Conservation (phyloP, 768 basidiomycete species). For the Naganishia antarctica region DNA sequence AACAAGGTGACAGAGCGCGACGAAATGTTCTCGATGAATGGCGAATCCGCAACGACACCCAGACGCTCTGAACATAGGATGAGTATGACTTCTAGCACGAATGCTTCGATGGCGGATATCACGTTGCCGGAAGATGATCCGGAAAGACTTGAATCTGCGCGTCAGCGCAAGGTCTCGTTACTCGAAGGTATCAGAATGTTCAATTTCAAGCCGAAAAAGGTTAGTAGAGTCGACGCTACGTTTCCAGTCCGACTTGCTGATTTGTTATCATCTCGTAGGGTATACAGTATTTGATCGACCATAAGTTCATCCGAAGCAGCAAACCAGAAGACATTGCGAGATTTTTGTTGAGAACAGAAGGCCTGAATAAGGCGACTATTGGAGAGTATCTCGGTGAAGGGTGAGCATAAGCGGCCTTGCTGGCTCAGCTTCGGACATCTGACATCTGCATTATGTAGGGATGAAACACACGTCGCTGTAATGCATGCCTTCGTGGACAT, state of each 20-base stretch:
- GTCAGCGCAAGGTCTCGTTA: constrained; percentile 90
- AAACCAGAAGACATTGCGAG: constrained; percentile 71
- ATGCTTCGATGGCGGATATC: constrained; percentile 70
- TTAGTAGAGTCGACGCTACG: too few species aligned
- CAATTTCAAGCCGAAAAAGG: constrained; percentile 96
- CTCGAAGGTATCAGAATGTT: constrained; percentile 95
- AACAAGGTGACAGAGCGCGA: constrained; percentile 16
- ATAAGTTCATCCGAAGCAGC: constrained; percentile 73
- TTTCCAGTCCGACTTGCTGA: too few species aligned
- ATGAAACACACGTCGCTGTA: constrained; percentile 78
- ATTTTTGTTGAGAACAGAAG: constrained; percentile 83
- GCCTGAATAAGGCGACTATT: constrained; percentile 89
- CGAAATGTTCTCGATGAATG: constrained; percentile 12
- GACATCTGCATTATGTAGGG: constrained; percentile 63
- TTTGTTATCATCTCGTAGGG: constrained; percentile 58
- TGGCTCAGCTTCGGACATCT: too few species aligned
- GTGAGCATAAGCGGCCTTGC: constrained; percentile 59
- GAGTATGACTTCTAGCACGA: constrained; percentile 34
- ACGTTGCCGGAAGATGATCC: constrained; percentile 67
- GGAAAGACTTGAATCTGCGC: constrained; percentile 84
- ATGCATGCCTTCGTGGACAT: constrained; percentile 98
- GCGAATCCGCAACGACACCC: background rate
- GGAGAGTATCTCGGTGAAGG: constrained; percentile 98
- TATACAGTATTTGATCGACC: constrained; percentile 77
- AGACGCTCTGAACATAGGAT: constrained; percentile 22